Percentiles rank a stretch among this genome's conserved stretches.
These are phyloP conservation scores for Fonsecaea erecta DNA, from an alignment of 2,329 filamentous ascomycete species.

Conservation along the genomic window DNA sequence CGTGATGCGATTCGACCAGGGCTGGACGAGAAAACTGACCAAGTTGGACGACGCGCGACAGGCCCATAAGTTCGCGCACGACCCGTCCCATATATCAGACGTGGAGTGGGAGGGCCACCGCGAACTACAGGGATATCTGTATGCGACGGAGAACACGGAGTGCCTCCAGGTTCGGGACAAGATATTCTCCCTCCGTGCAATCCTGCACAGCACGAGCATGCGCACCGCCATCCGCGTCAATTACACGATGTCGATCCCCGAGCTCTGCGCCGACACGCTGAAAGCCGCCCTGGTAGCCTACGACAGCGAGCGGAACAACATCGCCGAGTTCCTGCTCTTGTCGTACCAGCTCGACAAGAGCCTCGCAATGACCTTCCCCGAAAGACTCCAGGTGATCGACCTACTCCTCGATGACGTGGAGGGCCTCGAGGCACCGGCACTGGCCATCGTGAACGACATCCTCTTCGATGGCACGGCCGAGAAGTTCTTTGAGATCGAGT, in stretches of 20 bases:
- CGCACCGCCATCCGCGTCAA: background rate
- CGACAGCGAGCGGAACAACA: background rate
- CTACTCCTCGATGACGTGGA: background rate
- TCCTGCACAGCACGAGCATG: slow-evolving; percentile 11
- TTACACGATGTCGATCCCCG: background rate
- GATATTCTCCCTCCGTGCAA: slow-evolving; percentile 1
- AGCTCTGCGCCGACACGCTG: slow-evolving; percentile 2
- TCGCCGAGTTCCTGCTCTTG: slow-evolving; percentile 1
- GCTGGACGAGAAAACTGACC: slow-evolving; percentile 4
- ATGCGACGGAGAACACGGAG: slow-evolving; percentile 1
- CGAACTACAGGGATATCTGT: slow-evolving; percentile 2
- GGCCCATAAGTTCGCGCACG: background rate
- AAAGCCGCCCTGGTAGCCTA: background rate
- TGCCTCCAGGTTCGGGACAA: slow-evolving; percentile 1
- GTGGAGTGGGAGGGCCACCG: slow-evolving; percentile 7
- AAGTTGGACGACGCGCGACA: slow-evolving; percentile 2
- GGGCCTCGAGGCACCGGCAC: background rate
- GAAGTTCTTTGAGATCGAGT: slow-evolving; percentile 7
- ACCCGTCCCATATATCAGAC: background rate
- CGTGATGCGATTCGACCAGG: slow-evolving; percentile 7
- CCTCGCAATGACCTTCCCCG: background rate
- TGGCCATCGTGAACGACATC: slow-evolving; percentile 1
- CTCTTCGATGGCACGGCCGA: background rate
- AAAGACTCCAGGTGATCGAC: slow-evolving; percentile 2
- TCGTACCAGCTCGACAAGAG: slow-evolving; percentile 4